Evolutionary conservation across 805 yeast species (phyloP).

Genomic region (Diddensiella caesifluorescens): DNA sequence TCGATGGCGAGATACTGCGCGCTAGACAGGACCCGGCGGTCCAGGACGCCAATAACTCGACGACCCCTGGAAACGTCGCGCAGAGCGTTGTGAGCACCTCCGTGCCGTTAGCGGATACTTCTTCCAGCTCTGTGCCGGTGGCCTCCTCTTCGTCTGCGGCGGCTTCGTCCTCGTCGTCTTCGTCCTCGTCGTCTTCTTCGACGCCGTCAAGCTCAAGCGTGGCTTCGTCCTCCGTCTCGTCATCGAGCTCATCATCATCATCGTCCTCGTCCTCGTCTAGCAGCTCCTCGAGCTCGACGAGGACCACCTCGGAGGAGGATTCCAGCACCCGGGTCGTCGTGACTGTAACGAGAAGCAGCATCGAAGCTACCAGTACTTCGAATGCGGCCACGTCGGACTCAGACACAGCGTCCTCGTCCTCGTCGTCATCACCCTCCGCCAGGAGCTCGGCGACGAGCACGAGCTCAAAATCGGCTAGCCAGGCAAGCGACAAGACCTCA

Average conservation of each 20-base stretch:
- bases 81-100: no score
- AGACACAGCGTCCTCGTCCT: conserved; percentile 1
- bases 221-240: conserved; percentile 6
- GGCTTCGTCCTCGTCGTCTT: conserved; percentile 5
- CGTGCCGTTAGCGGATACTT: no score
- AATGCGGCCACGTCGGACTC: conserved; percentile 16
- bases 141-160: conserved; percentile 6
- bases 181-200: conserved; percentile 2
- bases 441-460: conserved; percentile 17
- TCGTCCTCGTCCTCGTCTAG: conserved; percentile 5
- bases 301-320: conserved; percentile 6
- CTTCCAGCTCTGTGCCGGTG: conserved; percentile 4
- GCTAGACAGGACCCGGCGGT: no score
- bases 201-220: conserved; percentile 1
- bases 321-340: conserved; percentile 4
- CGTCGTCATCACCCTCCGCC: conserved; percentile 21
- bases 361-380: conserved; percentile 5
- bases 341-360: conserved; percentile 3
- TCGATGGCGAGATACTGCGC: no score
- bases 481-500: conserved; percentile 13
- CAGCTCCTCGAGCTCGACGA: conserved; percentile 3
- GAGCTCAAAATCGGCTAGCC: neutral
- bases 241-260: conserved; percentile 3
- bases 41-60: no score
- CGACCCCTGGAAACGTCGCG: no score